phyloP scores from a whole-genome alignment of 148 eudicot genomes.

The Spergularia bocconei region DNA sequence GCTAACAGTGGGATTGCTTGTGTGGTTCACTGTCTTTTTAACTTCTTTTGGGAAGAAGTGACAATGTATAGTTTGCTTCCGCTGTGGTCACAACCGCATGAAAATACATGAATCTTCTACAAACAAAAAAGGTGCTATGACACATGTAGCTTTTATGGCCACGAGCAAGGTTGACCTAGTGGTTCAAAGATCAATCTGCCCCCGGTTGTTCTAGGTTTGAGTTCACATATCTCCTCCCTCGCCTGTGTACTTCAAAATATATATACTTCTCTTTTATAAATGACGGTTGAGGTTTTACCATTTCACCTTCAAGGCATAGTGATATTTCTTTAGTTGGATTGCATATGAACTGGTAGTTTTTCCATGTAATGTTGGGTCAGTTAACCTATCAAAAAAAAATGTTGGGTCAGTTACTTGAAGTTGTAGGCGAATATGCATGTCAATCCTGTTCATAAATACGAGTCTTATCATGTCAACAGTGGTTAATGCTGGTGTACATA shows the following conservation, averaged over 20 bases:
- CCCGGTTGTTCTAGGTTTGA: no score
- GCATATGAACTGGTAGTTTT: not conserved
- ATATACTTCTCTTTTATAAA: not conserved
- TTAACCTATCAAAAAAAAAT: no score
- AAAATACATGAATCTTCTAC: not conserved
- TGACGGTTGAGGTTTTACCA: not conserved
- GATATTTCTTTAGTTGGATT: not conserved
- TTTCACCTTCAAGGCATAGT: not conserved
- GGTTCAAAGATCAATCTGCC: no score
- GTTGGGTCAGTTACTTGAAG: not conserved
- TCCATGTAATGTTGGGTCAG: not conserved
- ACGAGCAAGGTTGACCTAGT: no score
- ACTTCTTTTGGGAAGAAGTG: not conserved
- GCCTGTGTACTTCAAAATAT: no score
- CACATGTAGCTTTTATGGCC: no score
- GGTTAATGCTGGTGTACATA: slow-evolving; percentile 1
- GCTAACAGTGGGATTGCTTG: no score
- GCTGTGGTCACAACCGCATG: not conserved
- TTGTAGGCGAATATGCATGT: not conserved
- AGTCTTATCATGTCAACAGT: slow-evolving; percentile 4
- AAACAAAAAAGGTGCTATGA: not conserved
- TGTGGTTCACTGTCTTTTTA: no score
- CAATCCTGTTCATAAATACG: slow-evolving; percentile 2
- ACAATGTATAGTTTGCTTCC: not conserved
- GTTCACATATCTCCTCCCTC: no score